A percentile compares a stretch with the other conserved stretches of the same genome.
These are phyloP conservation scores for Aspergillus transmontanensis DNA, from an alignment of 2,329 filamentous ascomycete species.

Conservation along the genomic window DNA sequence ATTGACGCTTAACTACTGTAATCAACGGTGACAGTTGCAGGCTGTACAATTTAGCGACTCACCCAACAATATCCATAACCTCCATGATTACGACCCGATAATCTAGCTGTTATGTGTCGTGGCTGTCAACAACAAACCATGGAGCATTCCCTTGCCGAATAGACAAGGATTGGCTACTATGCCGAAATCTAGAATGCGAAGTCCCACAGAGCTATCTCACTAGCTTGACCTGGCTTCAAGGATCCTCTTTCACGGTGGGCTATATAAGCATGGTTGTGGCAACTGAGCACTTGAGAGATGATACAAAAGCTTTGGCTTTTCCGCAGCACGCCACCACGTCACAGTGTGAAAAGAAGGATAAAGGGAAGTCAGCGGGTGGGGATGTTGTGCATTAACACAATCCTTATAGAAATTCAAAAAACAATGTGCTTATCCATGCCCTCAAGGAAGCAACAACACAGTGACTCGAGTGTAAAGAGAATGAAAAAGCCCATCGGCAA, in stretches of 20 bases:
- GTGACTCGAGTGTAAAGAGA: not conserved
- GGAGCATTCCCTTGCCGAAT: conserved; percentile 22
- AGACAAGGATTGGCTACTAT: not conserved
- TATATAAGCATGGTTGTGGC: conserved; percentile 20
- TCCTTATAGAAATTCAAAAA: not conserved
- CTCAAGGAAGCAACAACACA: not conserved
- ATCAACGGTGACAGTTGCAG: conserved; percentile 3
- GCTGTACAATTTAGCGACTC: conserved; percentile 21
- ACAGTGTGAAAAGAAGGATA: not conserved
- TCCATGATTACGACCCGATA: conserved; percentile 35
- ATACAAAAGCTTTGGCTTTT: conserved; percentile 7
- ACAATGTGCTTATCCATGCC: not conserved
- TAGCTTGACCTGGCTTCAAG: not conserved
- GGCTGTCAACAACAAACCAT: conserved; percentile 14
- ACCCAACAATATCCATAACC: conserved; percentile 47
- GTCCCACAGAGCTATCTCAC: not conserved
- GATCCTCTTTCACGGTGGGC: not conserved
- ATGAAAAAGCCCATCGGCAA: conserved; percentile 1
- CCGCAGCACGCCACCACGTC: not conserved
- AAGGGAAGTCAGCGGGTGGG: not conserved
- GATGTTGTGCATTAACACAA: not conserved
- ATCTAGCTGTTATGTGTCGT: conserved; percentile 8
- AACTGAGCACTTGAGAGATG: conserved; percentile 3
- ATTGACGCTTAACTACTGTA: conserved; percentile 16
- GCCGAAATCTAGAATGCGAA: not conserved